Evolutionary conservation across 1,139 yeast species (phyloP).

Genomic region (Meyerozyma elateridarum): DNA sequence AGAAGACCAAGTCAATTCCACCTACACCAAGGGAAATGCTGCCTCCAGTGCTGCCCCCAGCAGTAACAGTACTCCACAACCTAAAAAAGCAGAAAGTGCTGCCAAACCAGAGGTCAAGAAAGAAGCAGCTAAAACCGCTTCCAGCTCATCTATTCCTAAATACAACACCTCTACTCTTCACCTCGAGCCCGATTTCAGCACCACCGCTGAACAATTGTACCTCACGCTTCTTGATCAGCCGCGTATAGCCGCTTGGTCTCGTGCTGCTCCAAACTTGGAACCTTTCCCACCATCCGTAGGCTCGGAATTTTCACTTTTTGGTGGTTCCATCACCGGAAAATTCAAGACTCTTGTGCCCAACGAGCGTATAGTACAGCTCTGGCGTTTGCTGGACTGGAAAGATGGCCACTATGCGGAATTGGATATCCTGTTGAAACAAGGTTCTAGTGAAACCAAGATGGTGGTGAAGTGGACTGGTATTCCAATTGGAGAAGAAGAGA

Average conservation of each 20-base stretch:
- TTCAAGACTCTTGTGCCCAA: constrained; percentile 55
- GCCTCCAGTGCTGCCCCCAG: constrained; percentile 20
- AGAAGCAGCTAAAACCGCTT: constrained; percentile 5
- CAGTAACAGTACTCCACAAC: constrained; percentile 12
- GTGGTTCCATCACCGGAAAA: constrained; percentile 82
- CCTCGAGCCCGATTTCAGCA: constrained; percentile 76
- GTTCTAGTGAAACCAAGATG: constrained; percentile 76
- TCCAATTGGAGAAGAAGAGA: constrained; percentile 95
- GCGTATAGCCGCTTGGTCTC: constrained; percentile 84
- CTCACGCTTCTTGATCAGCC: constrained; percentile 69
- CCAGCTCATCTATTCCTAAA: constrained; percentile 35
- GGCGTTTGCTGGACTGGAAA: constrained; percentile 93
- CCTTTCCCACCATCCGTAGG: constrained; percentile 52
- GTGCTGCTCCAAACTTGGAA: constrained; percentile 64
- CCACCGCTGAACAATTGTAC: constrained; percentile 82
- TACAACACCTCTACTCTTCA: constrained; percentile 79
- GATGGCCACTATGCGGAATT: constrained; percentile 71
- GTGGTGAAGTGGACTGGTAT: constrained; percentile 82
- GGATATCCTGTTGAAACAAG: constrained; percentile 64
- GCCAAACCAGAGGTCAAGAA: constrained; percentile 9
- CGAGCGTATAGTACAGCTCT: constrained; percentile 60
- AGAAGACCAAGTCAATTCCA: constrained; percentile 61
- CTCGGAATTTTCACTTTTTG: constrained; percentile 66
- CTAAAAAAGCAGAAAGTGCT: constrained; percentile 9
- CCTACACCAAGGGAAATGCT: constrained; percentile 48